Percentiles rank a stretch among this genome's conserved stretches.
Conservation (phyloP, 805 yeast species). For the Candida ovalis region DNA sequence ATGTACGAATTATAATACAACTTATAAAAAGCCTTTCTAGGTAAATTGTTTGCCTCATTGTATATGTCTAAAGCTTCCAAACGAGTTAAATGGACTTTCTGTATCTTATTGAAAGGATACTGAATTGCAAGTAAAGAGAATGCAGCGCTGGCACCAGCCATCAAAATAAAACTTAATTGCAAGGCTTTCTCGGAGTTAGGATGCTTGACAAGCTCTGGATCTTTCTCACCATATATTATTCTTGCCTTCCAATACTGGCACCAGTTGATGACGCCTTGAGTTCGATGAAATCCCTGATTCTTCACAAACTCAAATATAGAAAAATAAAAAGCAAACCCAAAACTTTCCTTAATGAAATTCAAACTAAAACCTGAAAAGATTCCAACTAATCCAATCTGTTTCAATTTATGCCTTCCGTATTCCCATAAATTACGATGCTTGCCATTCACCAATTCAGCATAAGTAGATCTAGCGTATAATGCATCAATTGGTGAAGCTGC, state of each 20-base stretch:
- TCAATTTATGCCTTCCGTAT: constrained; percentile 65
- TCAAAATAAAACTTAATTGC: constrained; percentile 62
- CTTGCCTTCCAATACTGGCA: constrained; percentile 35
- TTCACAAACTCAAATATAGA: constrained; percentile 76
- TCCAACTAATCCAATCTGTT: constrained; percentile 73
- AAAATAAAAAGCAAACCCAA: constrained; percentile 85
- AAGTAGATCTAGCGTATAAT: constrained; percentile 73
- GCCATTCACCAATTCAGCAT: constrained; percentile 68
- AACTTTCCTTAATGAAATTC: constrained; percentile 69
- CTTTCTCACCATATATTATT: constrained; percentile 15
- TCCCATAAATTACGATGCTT: constrained; percentile 70
- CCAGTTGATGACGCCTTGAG: constrained; percentile 42
- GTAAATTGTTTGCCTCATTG: constrained; percentile 33
- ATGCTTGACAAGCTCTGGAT: constrained; percentile 16
- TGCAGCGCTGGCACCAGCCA: constrained; percentile 90
- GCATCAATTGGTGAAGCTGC: constrained; percentile 96
- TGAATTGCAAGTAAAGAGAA: constrained; percentile 71
- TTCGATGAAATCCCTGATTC: constrained; percentile 54
- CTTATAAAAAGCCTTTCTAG: constrained; percentile 33
- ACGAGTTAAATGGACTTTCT: constrained; percentile 72
- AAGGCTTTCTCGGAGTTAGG: constrained; percentile 40
- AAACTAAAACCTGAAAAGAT: constrained; percentile 89
- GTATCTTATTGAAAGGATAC: constrained; percentile 78
- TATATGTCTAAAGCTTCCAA: constrained; percentile 75
- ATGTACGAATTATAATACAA: constrained; percentile 72